Percentiles rank a stretch among this genome's conserved stretches.
These are phyloP conservation scores for Aspergillus neoniger DNA, from an alignment of 2,329 filamentous ascomycete genomes.

Conservation along the genomic window DNA sequence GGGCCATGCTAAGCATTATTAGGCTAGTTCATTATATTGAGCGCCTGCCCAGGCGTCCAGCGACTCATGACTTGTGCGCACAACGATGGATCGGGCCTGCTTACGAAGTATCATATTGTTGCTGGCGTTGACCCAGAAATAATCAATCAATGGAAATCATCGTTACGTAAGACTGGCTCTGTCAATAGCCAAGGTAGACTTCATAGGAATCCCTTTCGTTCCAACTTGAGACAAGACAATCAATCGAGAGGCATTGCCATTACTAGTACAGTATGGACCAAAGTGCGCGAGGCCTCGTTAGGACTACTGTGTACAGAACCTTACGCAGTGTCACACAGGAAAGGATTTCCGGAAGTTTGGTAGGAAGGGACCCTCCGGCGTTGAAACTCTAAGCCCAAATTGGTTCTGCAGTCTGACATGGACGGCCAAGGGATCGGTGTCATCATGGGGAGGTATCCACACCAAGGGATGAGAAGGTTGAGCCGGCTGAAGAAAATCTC, in stretches of 20 bases:
- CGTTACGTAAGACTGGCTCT: constrained; percentile 3
- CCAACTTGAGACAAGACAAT: not conserved
- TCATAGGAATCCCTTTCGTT: not conserved
- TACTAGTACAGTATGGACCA: not conserved
- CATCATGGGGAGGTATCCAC: not conserved
- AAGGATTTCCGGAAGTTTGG: not conserved
- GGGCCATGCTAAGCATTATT: constrained; percentile 3
- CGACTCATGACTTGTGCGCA: not conserved
- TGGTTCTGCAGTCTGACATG: not conserved
- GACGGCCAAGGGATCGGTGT: not conserved
- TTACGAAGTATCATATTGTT: not conserved
- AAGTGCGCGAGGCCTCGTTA: not conserved
- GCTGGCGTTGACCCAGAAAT: not conserved
- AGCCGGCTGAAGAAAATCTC: not conserved
- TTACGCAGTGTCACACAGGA: not conserved
- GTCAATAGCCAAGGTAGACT: not conserved
- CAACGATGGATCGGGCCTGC: not conserved
- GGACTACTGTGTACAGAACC: constrained; percentile 1
- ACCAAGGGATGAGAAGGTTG: not conserved
- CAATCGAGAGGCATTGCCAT: not conserved
- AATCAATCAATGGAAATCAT: not conserved
- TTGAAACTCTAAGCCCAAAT: not conserved
- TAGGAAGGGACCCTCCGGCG: constrained; percentile 2
- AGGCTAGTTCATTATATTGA: not conserved
- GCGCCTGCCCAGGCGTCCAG: not conserved